Percentiles rank a stretch among this genome's conserved stretches.
Conservation (phyloP, 1,284 basidiomycete species). For the Cryptococcus sp. region DNA sequence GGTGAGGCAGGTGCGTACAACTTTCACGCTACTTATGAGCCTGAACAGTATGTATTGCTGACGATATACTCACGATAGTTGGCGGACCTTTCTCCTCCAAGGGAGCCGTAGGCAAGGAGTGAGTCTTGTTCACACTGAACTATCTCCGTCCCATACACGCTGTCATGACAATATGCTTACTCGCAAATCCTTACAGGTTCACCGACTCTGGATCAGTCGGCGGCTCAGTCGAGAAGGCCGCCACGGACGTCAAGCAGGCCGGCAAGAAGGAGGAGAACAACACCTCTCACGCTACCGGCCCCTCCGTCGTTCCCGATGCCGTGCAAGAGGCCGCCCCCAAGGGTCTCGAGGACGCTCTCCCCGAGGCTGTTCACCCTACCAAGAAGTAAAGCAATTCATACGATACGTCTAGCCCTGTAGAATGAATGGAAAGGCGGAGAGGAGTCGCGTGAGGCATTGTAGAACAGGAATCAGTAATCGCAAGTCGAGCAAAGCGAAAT, state of each 20-base stretch:
- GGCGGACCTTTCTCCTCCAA: conserved; percentile 36
- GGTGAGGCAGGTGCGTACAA: conserved; percentile 24
- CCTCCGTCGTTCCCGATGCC: no score
- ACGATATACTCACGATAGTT: conserved; percentile 9
- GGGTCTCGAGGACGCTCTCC: no score
- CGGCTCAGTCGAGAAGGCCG: conserved; percentile 22
- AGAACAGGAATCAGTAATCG: neutral
- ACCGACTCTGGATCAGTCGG: conserved; percentile 26
- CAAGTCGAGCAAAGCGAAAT: neutral
- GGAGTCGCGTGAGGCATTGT: neutral
- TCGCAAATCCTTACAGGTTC: conserved; percentile 14
- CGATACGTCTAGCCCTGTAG: no score
- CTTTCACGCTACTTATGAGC: neutral
- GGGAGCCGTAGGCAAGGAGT: conserved; percentile 35
- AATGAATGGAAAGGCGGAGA: no score
- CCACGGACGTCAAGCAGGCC: conserved; percentile 23
- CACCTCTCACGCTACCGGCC: no score
- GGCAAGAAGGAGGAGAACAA: conserved; percentile 21
- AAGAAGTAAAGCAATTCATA: no score
- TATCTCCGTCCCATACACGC: no score
- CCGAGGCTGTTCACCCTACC: no score
- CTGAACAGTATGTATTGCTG: no score
- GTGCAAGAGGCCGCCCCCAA: no score
- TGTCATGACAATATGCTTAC: neutral
- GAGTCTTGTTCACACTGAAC: conserved; percentile 6